Base-by-base conservation (phyloP, 192 early-diverging fungal species). In the Coemansia sp. region DNA sequence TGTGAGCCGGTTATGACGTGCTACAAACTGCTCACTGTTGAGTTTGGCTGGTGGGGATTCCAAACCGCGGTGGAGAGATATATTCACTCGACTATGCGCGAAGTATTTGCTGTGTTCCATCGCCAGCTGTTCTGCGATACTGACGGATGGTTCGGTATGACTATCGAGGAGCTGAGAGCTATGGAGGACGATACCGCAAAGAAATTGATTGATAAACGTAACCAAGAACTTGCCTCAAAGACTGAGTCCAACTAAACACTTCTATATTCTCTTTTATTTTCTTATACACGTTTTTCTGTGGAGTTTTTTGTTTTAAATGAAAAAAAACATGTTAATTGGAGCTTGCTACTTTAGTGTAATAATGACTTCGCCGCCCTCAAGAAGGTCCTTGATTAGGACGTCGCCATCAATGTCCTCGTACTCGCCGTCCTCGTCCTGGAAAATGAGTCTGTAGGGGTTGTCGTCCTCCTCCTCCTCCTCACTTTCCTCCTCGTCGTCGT, bases 1-100 rank as follows among this genome's bases (percentile, higher is more conserved):
- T 89, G 85, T 55, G 87, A 88, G 24, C 92, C 92, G 16, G 86
- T 89, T 15, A 93, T 93, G 92, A 92, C 91, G 3, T 93, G 92
- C 78, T 93, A 93, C 78, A 93, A 93, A 72, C 71, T 93, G 38
- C 87, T 92, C 3, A 91, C 88, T 12, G 90, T 89, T 18, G 92
- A 93, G 70, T 93, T 93, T 75, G 89, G 87, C 55, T 92, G 89
- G 88, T 92, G 88, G 69, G 90, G 90, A 0, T 50, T 93, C 39
- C 91, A 92, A 63, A 82, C 68, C 10, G 81, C 82, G n/a, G 88
- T 89, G 5, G 92, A 93, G 71, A 71, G 75, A 11, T 87, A 88
- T 39, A 91, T 93, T 70, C 88, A 89, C 33, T 86, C 67, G 47
- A 84, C 74, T 40, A 84, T 89, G 71, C 84, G 81, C 47, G 78